Conservation (phyloP, 768 basidiomycete genomes). For the Pilatotrama ljubarskyi region DNA sequence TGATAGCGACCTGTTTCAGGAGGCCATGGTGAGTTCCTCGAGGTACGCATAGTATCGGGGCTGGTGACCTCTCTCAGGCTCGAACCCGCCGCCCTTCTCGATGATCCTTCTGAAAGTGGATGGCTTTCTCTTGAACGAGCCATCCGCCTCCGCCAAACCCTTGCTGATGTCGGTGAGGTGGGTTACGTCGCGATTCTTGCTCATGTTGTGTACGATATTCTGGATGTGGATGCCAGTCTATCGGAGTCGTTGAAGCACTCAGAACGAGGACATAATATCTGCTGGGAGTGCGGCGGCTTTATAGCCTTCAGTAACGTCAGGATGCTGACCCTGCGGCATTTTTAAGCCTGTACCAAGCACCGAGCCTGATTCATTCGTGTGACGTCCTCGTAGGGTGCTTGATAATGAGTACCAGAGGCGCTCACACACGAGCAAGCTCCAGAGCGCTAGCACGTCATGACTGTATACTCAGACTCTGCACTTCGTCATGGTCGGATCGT, state of each 20-base stretch:
- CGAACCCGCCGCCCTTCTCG: constrained; percentile 57
- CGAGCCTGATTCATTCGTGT: too few species aligned
- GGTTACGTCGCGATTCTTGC: constrained; percentile 31
- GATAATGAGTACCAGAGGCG: too few species aligned
- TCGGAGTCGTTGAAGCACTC: background rate
- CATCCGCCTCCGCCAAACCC: constrained; percentile 55
- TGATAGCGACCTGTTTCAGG: constrained; percentile 75
- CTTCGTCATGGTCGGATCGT: too few species aligned
- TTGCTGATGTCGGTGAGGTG: constrained; percentile 53
- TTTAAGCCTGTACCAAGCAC: too few species aligned
- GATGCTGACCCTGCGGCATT: too few species aligned
- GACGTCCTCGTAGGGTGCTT: too few species aligned
- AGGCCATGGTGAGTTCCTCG: background rate
- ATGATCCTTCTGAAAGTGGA: constrained; percentile 58
- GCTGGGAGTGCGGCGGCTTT: too few species aligned
- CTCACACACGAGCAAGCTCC: too few species aligned
- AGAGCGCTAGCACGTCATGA: too few species aligned
- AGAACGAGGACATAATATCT: background rate
- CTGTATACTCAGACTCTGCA: too few species aligned
- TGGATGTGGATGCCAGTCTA: background rate
- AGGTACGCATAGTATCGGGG: background rate
- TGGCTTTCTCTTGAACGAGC: constrained; percentile 60
- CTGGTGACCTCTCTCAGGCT: constrained; percentile 71
- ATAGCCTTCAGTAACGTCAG: too few species aligned
- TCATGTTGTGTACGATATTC: constrained; percentile 3